Evolutionary conservation across 192 early-diverging fungal species (phyloP).

Genomic region (Chytriomyces sp.): DNA sequence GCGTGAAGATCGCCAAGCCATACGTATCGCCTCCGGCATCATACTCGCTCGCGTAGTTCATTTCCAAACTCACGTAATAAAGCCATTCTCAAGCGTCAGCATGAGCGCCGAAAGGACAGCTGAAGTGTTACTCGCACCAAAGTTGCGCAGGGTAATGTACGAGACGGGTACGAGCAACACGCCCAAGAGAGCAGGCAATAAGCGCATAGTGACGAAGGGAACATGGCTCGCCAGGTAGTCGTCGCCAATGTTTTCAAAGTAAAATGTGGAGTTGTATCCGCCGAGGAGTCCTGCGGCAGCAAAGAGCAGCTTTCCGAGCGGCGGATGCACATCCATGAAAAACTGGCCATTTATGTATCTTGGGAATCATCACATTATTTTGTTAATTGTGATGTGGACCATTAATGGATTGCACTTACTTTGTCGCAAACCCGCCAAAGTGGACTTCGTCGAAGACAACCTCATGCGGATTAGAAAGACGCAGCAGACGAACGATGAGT

Average conservation of each 20-base stretch:
- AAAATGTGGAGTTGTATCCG: constrained; percentile 54
- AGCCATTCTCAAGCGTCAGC: constrained; percentile 64
- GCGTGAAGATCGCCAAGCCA: too few species aligned
- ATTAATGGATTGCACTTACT: constrained; percentile 53
- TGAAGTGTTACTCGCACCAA: constrained; percentile 43
- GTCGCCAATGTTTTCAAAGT: constrained; percentile 79
- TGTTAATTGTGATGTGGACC: not conserved
- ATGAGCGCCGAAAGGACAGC: constrained; percentile 47
- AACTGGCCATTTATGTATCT: too few species aligned
- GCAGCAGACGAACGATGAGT: constrained; percentile 43
- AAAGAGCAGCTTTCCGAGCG: constrained; percentile 53
- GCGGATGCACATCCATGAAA: constrained; percentile 69
- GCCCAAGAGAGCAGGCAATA: constrained; percentile 78
- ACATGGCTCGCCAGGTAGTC: constrained; percentile 81
- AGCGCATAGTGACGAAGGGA: constrained; percentile 87
- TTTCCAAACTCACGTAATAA: constrained; percentile 29
- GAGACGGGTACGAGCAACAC: constrained; percentile 67
- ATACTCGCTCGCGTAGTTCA: not conserved
- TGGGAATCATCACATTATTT: not conserved
- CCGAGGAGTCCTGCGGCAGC: constrained; percentile 46
- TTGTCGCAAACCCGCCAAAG: constrained; percentile 48
- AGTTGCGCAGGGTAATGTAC: constrained; percentile 54
- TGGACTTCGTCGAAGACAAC: constrained; percentile 59
- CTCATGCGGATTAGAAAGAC: constrained; percentile 44
- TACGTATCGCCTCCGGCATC: too few species aligned